These are phyloP conservation scores for Penicillium salamii DNA, from an alignment of 495 filamentous ascomycete species.

Conservation along the genomic window DNA sequence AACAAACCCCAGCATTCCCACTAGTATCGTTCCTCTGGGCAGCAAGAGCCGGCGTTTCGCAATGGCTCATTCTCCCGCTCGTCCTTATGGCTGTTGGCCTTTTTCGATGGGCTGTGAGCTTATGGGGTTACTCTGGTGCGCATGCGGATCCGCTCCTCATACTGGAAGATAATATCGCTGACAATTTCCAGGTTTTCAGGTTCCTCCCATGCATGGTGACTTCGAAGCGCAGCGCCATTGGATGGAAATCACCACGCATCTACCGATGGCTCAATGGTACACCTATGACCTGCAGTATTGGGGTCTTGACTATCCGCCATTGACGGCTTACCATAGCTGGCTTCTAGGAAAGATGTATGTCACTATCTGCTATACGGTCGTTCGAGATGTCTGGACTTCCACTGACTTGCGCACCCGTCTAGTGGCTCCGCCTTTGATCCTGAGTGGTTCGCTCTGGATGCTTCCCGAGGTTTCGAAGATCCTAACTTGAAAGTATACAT, in stretches of 20 bases:
- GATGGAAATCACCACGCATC: conserved; percentile 92
- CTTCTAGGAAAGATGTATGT: conserved; percentile 76
- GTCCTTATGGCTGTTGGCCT: conserved; percentile 88
- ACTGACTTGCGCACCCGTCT: not conserved
- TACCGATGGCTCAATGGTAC: conserved; percentile 94
- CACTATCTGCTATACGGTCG: too few species aligned
- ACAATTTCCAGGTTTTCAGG: conserved; percentile 60
- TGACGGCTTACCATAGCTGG: conserved; percentile 99
- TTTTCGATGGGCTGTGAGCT: conserved; percentile 85
- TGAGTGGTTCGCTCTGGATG: conserved; percentile 83
- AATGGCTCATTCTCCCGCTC: conserved; percentile 89
- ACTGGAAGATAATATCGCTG: conserved; percentile 2
- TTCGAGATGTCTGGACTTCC: conserved; percentile 18
- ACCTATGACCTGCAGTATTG: conserved; percentile 96
- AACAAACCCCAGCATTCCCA: conserved; percentile 65
- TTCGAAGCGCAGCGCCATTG: conserved; percentile 97
- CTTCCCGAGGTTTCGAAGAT: conserved; percentile 78
- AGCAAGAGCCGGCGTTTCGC: conserved; percentile 73
- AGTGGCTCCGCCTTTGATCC: conserved; percentile 75
- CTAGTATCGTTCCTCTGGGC: conserved; percentile 91
- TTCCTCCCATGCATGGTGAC: conserved; percentile 91
- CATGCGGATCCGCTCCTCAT: conserved; percentile 17
- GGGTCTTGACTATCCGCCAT: conserved; percentile 95
- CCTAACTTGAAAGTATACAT: conserved; percentile 86
- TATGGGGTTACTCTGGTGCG: conserved; percentile 98